Base-by-base conservation (phyloP, 2,329 filamentous ascomycete species). In the Arthroderma uncinatum region DNA sequence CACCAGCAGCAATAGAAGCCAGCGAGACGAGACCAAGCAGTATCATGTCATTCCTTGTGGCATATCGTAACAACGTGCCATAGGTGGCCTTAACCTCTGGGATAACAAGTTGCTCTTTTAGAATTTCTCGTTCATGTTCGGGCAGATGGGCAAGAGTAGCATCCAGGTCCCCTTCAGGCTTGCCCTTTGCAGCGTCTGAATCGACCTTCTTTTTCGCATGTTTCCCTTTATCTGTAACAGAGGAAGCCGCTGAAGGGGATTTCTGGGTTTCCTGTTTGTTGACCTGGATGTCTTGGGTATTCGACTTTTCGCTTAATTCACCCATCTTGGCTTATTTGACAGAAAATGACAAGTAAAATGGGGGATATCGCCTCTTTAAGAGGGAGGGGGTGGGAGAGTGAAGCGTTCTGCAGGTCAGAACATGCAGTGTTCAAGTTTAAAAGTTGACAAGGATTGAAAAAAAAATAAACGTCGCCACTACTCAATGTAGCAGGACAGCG, bases 1-100 rank as follows among this genome's bases (percentile, higher is more conserved):
- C 87, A 59, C 89, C 88, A 16, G 82, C 85, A 34, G 78, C 82
- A 62, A 91, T 86, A 61, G 86, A 79, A 58, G 81, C 81, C 56
- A 92, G 64, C 28, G 76, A 67, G 54, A 84, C 81, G 56, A 88
- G 70, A 39, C 70, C 64, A 40, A 89, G 78, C 66, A 90, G 82
- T 60, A 83, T 62, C 14, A 84, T 65, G 65, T 91, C 87, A 62
- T 77, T 79, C 53, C 72, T 77, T 1, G 83, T 84, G 2, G 86
- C 81, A 74, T 89, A 91, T 61, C 86, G 82, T 68, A 82, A 89
- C 19, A 90, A 75, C 0, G 80, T 80, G 60, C 77, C 75, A 61
- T 84, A 78, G n/a, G 81, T 83, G 34, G 87, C 77, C 64, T 82
- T 82, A 57, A 83, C 75, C 9, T 79, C 75, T 33, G 83, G 83